Evolutionary conservation across 441 rosid genomes (phyloP).

Genomic region (Bocquillonia castaneifolia): DNA sequence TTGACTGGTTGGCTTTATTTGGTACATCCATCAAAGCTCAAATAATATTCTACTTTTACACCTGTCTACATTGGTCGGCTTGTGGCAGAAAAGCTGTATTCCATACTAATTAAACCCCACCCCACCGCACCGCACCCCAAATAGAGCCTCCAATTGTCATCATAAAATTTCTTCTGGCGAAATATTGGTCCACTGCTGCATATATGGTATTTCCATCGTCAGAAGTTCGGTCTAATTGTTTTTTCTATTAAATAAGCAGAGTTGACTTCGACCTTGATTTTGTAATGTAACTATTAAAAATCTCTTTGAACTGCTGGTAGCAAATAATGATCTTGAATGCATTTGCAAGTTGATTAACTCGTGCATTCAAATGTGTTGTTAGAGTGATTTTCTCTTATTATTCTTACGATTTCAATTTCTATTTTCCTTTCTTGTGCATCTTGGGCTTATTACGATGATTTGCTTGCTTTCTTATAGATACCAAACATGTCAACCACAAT

Average conservation of each 20-base stretch:
- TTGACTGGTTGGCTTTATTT: background rate
- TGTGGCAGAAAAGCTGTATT: background rate
- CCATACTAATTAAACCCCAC: background rate
- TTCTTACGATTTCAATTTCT: background rate
- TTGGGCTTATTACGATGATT: slow-evolving; percentile 10
- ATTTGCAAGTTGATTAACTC: background rate
- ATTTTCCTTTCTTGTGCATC: slow-evolving; percentile 11
- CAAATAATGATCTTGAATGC: slow-evolving; percentile 1
- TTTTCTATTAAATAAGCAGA: background rate
- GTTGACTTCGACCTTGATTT: background rate
- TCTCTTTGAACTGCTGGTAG: background rate
- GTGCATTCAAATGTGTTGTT: background rate
- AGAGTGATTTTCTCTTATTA: background rate
- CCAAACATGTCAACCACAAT: slow-evolving; percentile 79
- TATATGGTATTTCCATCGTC: background rate
- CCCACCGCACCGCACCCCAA: background rate
- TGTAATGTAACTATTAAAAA: background rate
- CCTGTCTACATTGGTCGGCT: background rate
- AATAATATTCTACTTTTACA: background rate
- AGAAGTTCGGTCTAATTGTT: background rate
- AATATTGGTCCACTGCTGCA: background rate
- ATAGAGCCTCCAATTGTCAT: background rate
- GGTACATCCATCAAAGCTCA: background rate
- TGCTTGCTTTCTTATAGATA: slow-evolving; percentile 41
- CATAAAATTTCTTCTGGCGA: background rate